Evolutionary conservation across 768 basidiomycete species (phyloP).

Genomic region (Hypholoma sublateritium): DNA sequence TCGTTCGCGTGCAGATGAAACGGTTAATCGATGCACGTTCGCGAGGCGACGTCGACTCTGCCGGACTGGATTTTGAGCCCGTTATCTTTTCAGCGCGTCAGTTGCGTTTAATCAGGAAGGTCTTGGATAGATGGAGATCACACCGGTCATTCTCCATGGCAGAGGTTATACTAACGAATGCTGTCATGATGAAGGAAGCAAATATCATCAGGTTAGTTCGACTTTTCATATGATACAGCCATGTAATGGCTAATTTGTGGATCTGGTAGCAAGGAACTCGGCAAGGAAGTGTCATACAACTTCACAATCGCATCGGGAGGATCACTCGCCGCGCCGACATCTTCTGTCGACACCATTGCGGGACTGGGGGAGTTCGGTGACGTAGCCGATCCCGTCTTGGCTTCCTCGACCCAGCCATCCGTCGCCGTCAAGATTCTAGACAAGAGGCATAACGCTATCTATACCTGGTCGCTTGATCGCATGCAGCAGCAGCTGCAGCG

Average conservation of each 20-base stretch:
- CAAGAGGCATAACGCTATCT: slow-evolving; percentile 81
- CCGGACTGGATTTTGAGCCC: slow-evolving; percentile 69
- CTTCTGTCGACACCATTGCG: slow-evolving; percentile 82
- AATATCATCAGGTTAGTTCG: slow-evolving; percentile 80
- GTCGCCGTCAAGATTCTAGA: slow-evolving; percentile 92
- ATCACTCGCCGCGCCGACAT: slow-evolving; percentile 73
- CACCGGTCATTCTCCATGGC: slow-evolving; percentile 91
- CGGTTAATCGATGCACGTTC: slow-evolving; percentile 75
- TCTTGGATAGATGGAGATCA: slow-evolving; percentile 82
- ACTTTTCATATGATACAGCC: not conserved
- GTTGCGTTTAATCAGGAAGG: slow-evolving; percentile 78
- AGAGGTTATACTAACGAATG: slow-evolving; percentile 80
- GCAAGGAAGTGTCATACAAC: slow-evolving; percentile 88
- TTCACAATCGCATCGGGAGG: slow-evolving; percentile 88
- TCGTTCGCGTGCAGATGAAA: slow-evolving; percentile 82
- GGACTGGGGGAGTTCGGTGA: slow-evolving; percentile 92
- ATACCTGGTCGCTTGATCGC: slow-evolving; percentile 88
- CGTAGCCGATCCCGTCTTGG: slow-evolving; percentile 79
- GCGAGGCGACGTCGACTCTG: slow-evolving; percentile 71
- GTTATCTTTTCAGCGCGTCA: slow-evolving; percentile 82
- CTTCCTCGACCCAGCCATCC: slow-evolving; percentile 74
- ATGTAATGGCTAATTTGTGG: slow-evolving; percentile 1
- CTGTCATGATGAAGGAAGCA: slow-evolving; percentile 89
- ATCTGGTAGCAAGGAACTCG: slow-evolving; percentile 71
- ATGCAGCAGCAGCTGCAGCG: slow-evolving; percentile 86